Conservation (phyloP, 2,329 filamentous ascomycete species). For the Cercospora zeina region DNA sequence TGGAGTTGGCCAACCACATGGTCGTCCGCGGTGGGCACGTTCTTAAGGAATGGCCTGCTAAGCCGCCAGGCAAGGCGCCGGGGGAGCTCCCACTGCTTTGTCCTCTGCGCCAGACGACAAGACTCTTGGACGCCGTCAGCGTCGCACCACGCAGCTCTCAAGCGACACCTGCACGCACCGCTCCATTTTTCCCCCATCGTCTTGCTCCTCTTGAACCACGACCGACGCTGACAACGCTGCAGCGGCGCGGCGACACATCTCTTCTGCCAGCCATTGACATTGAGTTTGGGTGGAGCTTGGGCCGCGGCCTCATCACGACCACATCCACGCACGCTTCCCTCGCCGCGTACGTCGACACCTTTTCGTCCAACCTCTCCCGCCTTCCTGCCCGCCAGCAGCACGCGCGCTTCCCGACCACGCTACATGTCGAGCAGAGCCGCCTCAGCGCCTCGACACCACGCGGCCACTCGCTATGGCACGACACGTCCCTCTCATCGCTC, state of each 20-base stretch:
- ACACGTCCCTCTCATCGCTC: slow-evolving; percentile 7
- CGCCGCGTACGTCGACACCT: slow-evolving; percentile 1
- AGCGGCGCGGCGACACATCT: neutral
- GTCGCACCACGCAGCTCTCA: too few relatives aligned
- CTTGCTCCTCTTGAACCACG: neutral
- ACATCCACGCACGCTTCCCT: neutral
- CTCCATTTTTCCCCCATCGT: too few relatives aligned
- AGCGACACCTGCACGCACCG: too few relatives aligned
- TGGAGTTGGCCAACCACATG: neutral
- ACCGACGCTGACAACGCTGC: neutral
- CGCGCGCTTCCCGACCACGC: neutral
- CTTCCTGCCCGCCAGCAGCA: neutral
- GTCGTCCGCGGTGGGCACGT: neutral
- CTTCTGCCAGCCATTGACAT: neutral
- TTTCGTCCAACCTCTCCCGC: neutral
- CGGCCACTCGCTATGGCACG: slow-evolving; percentile 7
- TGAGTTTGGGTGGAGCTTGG: neutral
- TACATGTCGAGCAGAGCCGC: slow-evolving; percentile 11
- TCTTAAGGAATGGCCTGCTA: neutral
- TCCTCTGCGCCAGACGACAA: too few relatives aligned
- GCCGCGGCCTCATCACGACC: neutral
- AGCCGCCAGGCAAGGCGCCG: neutral
- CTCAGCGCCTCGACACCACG: neutral
- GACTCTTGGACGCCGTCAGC: too few relatives aligned
- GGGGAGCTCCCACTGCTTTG: neutral